phyloP scores from a whole-genome alignment of 352 stramenopile genomes.

The Globisporangium megalacanthum region DNA sequence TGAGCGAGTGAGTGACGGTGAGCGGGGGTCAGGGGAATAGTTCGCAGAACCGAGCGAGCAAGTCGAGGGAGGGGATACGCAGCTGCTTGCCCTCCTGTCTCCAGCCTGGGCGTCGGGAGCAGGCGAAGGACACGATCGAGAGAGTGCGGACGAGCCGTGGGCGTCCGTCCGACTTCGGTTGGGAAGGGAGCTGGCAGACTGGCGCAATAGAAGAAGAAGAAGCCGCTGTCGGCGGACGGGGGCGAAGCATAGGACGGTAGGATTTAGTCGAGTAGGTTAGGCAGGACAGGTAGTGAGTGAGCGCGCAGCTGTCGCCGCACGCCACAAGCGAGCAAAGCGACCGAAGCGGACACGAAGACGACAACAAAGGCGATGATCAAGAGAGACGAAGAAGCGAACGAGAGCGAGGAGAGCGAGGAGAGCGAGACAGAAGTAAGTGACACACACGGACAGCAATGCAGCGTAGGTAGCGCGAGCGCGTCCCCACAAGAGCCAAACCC shows the following conservation, averaged over 20 bases:
- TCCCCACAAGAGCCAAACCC: too few relatives aligned
- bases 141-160: not conserved
- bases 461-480: too few relatives aligned
- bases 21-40: too few relatives aligned
- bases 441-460: not conserved
- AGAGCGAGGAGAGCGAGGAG: not conserved
- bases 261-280: conserved; percentile 2
- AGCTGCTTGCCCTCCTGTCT: not conserved
- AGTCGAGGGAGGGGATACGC: not conserved
- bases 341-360: conserved; percentile 5
- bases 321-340: conserved; percentile 4
- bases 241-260: not conserved
- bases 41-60: not conserved
- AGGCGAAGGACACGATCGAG: not conserved
- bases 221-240: not conserved
- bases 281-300: not conserved
- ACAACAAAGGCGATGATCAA: conserved; percentile 1
- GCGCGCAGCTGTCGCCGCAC: not conserved
- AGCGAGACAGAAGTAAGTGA: not conserved
- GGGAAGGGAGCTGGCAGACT: not conserved
- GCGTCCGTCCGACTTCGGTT: not conserved
- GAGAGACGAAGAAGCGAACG: not conserved
- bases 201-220: not conserved
- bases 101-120: not conserved
- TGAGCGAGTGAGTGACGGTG: too few relatives aligned